Conservation (phyloP, 495 filamentous ascomycete species). For the Darksidea phi region DNA sequence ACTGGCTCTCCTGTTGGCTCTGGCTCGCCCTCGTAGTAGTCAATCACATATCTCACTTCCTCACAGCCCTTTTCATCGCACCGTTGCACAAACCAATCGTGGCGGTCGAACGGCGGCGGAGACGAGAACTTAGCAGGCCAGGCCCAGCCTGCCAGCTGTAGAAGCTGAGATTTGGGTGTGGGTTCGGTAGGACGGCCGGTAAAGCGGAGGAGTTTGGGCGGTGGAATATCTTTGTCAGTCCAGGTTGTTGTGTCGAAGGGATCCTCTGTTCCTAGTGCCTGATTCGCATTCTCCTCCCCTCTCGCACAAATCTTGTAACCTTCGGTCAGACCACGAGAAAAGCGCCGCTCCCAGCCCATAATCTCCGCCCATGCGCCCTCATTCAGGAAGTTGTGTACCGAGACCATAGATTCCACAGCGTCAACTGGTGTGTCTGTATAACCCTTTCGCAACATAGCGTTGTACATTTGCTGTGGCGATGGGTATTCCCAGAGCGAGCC, state of each 20-base stretch:
- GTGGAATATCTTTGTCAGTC: constrained; percentile 44
- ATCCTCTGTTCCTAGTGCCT: constrained; percentile 4
- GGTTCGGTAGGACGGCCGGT: constrained; percentile 83
- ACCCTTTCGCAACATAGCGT: constrained; percentile 91
- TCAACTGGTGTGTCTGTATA: constrained; percentile 90
- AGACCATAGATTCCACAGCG: constrained; percentile 95
- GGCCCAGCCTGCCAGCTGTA: constrained; percentile 71
- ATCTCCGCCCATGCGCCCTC: constrained; percentile 97
- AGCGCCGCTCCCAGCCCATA: constrained; percentile 83
- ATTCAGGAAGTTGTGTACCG: constrained; percentile 96
- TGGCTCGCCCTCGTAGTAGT: constrained; percentile 87
- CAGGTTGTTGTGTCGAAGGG: constrained; percentile 42
- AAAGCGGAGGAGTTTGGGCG: constrained; percentile 77
- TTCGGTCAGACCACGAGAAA: constrained; percentile 63
- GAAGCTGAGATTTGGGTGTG: constrained; percentile 82
- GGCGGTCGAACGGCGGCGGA: constrained; percentile 91
- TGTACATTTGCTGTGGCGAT: constrained; percentile 99
- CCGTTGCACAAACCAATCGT: constrained; percentile 92
- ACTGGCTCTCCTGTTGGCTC: constrained; percentile 91
- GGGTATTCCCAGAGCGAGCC: constrained; percentile 91
- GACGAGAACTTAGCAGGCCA: constrained; percentile 78
- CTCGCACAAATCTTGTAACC: constrained; percentile 74
- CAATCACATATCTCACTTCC: constrained; percentile 93
- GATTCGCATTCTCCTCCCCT: constrained; percentile 58
- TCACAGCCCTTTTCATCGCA: constrained; percentile 55